Evolutionary conservation across 352 stramenopile species (phyloP).

Genomic region (Pythium folliculosum): DNA sequence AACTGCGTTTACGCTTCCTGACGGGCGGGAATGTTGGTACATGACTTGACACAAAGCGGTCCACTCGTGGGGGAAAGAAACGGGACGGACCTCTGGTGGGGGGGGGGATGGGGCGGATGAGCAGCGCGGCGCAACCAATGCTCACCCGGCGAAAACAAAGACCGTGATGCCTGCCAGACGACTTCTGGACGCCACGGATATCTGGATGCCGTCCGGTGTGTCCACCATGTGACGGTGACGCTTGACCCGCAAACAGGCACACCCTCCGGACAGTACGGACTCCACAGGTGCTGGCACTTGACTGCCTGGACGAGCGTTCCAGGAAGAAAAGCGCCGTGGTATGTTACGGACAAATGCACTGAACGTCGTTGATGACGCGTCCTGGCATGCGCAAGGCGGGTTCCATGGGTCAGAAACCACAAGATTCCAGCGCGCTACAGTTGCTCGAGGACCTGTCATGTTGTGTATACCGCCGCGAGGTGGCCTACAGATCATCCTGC

Average conservation of each 20-base stretch:
- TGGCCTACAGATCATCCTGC: neutral
- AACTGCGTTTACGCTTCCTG: slow-evolving; percentile 3
- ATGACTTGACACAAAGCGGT: slow-evolving; percentile 14
- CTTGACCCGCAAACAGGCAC: neutral
- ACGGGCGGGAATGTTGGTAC: neutral
- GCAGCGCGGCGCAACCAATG: slow-evolving; percentile 19
- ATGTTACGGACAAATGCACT: too few species aligned
- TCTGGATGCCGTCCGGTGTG: neutral
- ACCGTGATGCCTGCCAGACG: neutral
- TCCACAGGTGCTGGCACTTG: too few species aligned
- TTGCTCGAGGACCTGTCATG: neutral
- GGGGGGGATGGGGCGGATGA: slow-evolving; percentile 10
- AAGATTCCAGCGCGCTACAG: too few species aligned
- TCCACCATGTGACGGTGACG: slow-evolving; percentile 2
- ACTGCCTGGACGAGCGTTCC: neutral
- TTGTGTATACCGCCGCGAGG: neutral
- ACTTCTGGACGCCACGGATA: neutral
- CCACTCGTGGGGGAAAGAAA: slow-evolving; percentile 4
- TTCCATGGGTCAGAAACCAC: too few species aligned
- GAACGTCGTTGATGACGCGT: too few species aligned
- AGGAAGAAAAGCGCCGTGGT: too few species aligned
- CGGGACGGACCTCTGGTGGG: neutral
- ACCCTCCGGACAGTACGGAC: neutral
- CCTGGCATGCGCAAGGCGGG: too few species aligned
- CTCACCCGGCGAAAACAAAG: neutral